Percentiles rank a stretch among this genome's conserved stretches.
Conservation (phyloP, 192 early-diverging fungal species). For the Chytriomyces hyalinus region DNA sequence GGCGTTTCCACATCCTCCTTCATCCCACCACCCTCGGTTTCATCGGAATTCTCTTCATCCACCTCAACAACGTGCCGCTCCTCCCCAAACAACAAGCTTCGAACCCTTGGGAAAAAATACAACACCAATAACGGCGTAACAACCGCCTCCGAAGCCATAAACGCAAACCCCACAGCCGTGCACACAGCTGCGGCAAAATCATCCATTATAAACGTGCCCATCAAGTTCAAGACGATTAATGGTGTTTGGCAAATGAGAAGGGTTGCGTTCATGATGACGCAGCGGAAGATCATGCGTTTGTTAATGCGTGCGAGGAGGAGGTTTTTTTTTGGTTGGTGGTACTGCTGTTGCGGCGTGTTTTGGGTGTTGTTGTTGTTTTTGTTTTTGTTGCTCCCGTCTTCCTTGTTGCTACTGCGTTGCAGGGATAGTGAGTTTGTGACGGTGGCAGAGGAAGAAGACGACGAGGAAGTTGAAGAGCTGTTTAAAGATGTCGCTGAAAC, state of each 20-base stretch:
- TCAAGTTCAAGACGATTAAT: neutral
- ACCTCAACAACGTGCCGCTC: neutral
- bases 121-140: neutral
- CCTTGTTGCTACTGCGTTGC: neutral
- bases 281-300: neutral
- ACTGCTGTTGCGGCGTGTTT: no score
- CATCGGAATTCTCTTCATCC: neutral
- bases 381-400: neutral
- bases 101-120: neutral
- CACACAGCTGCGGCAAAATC: neutral
- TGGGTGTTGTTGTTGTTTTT: no score
- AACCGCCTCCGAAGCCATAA: neutral
- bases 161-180: neutral
- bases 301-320: neutral
- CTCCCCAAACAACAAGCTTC: neutral
- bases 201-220: neutral
- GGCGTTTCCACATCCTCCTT: neutral
- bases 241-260: neutral
- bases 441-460: no score
- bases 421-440: no score
- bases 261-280: neutral
- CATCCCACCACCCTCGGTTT: neutral
- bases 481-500: no score
- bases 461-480: no score
- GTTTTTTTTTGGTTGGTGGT: neutral